These are phyloP conservation scores for Cercophora sp. DNA, from an alignment of 495 filamentous ascomycete genomes.

Conservation along the genomic window DNA sequence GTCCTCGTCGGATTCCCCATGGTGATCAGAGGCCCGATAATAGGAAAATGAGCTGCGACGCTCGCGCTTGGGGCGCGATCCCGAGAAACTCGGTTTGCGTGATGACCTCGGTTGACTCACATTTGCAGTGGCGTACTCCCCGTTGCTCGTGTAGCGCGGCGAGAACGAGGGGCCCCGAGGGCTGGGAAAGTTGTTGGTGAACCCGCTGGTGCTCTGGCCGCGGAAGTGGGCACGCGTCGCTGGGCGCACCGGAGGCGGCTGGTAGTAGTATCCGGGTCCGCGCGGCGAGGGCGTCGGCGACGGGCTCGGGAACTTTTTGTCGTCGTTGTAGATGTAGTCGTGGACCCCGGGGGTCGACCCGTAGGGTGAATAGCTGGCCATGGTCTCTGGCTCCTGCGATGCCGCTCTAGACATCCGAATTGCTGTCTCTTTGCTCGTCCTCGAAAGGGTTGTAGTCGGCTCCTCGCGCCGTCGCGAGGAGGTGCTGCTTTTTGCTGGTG, in stretches of 20 bases:
- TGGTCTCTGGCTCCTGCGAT: conserved; percentile 35
- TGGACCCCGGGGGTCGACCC: conserved; percentile 36
- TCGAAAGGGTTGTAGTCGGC: conserved; percentile 15
- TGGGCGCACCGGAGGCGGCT: conserved; percentile 37
- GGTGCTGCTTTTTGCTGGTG: conserved; percentile 16
- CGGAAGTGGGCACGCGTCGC: conserved; percentile 46
- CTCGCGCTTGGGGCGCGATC: conserved; percentile 40
- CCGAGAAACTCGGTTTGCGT: conserved; percentile 50
- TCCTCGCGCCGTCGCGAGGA: conserved; percentile 20
- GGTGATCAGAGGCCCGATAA: conserved; percentile 47
- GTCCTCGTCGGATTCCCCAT: conserved; percentile 61
- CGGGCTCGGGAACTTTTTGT: conserved; percentile 38
- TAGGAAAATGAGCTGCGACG: conserved; percentile 49
- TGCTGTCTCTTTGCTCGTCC: conserved; percentile 14
- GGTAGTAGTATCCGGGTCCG: conserved; percentile 41
- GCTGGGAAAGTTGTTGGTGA: conserved; percentile 23
- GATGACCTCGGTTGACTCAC: conserved; percentile 45
- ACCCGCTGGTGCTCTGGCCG: conserved; percentile 34
- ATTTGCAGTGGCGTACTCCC: conserved; percentile 54
- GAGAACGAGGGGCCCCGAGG: conserved; percentile 42
- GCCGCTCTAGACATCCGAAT: conserved; percentile 28
- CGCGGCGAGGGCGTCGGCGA: conserved; percentile 50
- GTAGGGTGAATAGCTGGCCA: conserved; percentile 46
- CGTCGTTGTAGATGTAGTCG: conserved; percentile 38
- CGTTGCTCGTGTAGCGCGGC: conserved; percentile 51